Percentiles rank a stretch among this genome's conserved stretches.
Evolutionary conservation across 371 early-diverging fungal species (phyloP).

Genomic region (Rhizopus arrhizus): DNA sequence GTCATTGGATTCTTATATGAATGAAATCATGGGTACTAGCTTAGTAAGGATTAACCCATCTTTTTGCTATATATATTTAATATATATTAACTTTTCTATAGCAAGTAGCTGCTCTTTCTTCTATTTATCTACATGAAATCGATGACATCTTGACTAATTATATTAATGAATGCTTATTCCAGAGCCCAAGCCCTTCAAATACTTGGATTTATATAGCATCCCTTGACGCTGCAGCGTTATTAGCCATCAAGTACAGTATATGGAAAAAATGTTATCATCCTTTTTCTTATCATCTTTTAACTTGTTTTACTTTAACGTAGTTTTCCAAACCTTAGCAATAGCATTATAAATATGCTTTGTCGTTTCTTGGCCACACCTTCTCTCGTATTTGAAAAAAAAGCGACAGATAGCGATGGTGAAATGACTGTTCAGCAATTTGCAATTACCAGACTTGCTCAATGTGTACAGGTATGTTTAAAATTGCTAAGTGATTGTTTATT

Average conservation of each 20-base stretch:
- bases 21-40: slow-evolving; percentile 57
- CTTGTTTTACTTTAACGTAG: slow-evolving; percentile 24
- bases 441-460: slow-evolving; percentile 58
- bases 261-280: neutral
- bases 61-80: neutral
- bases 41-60: slow-evolving; percentile 35
- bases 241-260: slow-evolving; percentile 60
- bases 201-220: slow-evolving; percentile 59
- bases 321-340: slow-evolving; percentile 51
- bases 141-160: slow-evolving; percentile 65
- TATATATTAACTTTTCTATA: slow-evolving; percentile 21
- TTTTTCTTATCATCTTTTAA: neutral
- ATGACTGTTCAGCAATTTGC: slow-evolving; percentile 56
- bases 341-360: slow-evolving; percentile 59
- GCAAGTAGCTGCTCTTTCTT: slow-evolving; percentile 63
- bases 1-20: slow-evolving; percentile 47
- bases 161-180: slow-evolving; percentile 59
- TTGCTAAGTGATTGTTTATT: neutral
- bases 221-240: slow-evolving; percentile 58
- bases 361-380: slow-evolving; percentile 69
- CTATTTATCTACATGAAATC: slow-evolving; percentile 62
- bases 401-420: slow-evolving; percentile 23
- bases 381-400: slow-evolving; percentile 52
- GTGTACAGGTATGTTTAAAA: slow-evolving; percentile 52
- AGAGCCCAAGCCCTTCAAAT: slow-evolving; percentile 46